Evolutionary conservation across 202 grass and related monocot genomes (phyloP), one percentile per base, ranked within the genome.

Genomic region (Carex arenaria): DNA sequence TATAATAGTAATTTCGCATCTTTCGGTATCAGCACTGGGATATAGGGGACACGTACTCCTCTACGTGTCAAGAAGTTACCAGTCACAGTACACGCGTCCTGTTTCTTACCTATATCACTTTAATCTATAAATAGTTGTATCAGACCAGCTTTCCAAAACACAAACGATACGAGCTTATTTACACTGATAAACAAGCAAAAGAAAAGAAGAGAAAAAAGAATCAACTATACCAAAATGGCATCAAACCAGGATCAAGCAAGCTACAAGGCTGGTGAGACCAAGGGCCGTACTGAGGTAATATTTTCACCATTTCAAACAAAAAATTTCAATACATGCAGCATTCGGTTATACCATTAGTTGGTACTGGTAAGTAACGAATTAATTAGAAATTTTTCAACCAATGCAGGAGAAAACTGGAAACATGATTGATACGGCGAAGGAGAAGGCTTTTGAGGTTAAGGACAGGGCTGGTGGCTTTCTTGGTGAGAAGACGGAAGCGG

Each of bases 201-300:
- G 67, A 17, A 75, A 13, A 18, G 47, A 54, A 23, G 10, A 9
- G 3, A 49, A 23, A 47, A 40, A 38, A 38, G 5, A 40, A 7
- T 7, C 15, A 66, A 14, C 11, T 54, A 28, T 6, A 51, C 10
- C 49, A 56, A 54, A 22, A 95, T 95, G 93, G 86, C 93, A 81
- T 89, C 93, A 53, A 78, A 84, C 54, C 84, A 90, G 42, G 26
- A 26, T 1, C 61, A 86, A 4, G 84, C 64, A 65, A 91, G 51
- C 82, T 92, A 90, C 90, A 78, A 15, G 53, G 86, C 86, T 55
- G 86, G 88, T 1, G 88, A 92, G 86, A 87, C 88, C 90, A 89
- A 85, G 89, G 90, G 81, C 72, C 86, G 79, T 12, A 72, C 88
- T 73, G 84, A 92, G 88, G 93, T 89, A 70, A 15, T 55, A 49